Evolutionary conservation across 306 rosid genomes (phyloP).

Genomic region (Vigna hirtella): DNA sequence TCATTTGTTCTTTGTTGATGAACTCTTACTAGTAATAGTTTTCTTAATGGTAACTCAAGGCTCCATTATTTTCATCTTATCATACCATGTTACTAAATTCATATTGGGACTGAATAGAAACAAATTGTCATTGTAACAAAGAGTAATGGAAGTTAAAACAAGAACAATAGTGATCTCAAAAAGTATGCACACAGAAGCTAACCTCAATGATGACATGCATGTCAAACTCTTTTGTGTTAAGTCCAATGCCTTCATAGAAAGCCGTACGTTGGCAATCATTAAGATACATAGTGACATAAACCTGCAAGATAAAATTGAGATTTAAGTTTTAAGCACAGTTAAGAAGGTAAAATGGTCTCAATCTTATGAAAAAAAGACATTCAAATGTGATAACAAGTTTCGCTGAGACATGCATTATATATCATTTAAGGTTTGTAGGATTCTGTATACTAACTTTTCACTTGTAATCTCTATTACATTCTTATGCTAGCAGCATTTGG

Average conservation of each 20-base stretch:
- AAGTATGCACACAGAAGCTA: conserved; percentile 36
- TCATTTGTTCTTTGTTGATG: conserved; percentile 4
- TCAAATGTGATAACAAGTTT: conserved; percentile 13
- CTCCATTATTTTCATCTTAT: conserved; percentile 5
- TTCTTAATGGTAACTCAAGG: conserved; percentile 2
- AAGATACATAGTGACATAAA: conserved; percentile 96
- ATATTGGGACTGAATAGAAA: not conserved
- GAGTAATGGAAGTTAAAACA: not conserved
- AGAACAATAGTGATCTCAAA: not conserved
- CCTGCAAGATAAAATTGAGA: conserved; percentile 62
- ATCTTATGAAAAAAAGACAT: not conserved
- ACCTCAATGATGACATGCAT: conserved; percentile 99
- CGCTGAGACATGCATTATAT: not conserved
- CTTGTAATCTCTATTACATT: not conserved
- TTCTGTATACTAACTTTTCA: not conserved
- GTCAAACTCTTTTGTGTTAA: conserved; percentile 90
- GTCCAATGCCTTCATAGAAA: conserved; percentile 97
- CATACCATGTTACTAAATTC: not conserved
- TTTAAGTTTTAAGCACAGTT: not conserved
- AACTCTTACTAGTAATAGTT: not conserved
- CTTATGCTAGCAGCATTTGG: not conserved
- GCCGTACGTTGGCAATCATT: conserved; percentile 97
- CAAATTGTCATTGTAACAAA: not conserved
- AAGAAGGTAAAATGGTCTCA: conserved; percentile 9
- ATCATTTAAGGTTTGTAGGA: not conserved